Evolutionary conservation across 805 yeast genomes (phyloP).

Genomic region (Yarrowia alimentaria): DNA sequence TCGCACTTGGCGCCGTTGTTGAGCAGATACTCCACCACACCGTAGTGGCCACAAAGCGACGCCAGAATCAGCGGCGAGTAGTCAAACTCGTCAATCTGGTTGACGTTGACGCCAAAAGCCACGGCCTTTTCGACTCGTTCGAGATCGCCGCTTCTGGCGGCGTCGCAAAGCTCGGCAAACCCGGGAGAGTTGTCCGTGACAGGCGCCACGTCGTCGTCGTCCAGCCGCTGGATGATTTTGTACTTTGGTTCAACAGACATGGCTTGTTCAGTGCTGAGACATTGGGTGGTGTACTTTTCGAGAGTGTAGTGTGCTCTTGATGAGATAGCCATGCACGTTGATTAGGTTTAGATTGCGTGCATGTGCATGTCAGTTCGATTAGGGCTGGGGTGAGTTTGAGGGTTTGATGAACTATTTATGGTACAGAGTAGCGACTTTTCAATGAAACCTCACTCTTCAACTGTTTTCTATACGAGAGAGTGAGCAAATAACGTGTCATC

Average conservation of each 20-base stretch:
- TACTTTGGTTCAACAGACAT: constrained; percentile 19
- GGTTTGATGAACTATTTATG: too few relatives aligned
- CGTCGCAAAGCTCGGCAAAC: constrained; percentile 51
- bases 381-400: too few relatives aligned
- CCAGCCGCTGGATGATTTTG: constrained; percentile 21
- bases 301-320: too few relatives aligned
- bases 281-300: too few relatives aligned
- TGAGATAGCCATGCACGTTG: too few relatives aligned
- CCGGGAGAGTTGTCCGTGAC: constrained; percentile 2
- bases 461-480: too few relatives aligned
- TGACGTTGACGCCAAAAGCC: constrained; percentile 52
- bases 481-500: too few relatives aligned
- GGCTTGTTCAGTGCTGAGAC: too few relatives aligned
- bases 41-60: constrained; percentile 70
- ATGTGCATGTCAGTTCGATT: too few relatives aligned
- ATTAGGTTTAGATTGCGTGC: too few relatives aligned
- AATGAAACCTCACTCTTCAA: too few relatives aligned
- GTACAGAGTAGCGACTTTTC: too few relatives aligned
- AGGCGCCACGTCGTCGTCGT: constrained; percentile 25
- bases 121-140: constrained; percentile 61
- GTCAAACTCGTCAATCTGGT: constrained; percentile 67
- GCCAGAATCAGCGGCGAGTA: constrained; percentile 73
- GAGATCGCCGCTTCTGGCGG: constrained; percentile 68
- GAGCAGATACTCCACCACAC: constrained; percentile 58
- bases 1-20: constrained; percentile 74